Percentiles rank a stretch among this genome's conserved stretches.
Evolutionary conservation across 176 grass and related monocot species (phyloP).

Genomic region (Paspalum notatum): DNA sequence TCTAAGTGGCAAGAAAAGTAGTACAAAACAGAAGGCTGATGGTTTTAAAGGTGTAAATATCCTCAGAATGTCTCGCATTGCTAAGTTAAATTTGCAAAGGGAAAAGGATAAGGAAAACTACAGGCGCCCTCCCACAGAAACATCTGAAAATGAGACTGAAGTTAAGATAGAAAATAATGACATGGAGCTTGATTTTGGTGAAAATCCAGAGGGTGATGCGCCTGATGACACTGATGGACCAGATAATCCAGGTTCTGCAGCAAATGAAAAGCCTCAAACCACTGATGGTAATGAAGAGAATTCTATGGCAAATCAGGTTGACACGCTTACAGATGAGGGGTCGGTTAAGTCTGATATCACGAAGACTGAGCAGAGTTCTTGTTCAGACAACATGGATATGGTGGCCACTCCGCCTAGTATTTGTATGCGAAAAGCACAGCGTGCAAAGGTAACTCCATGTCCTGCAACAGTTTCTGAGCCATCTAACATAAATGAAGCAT

Average conservation of each 20-base stretch:
- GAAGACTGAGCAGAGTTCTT: conserved; percentile 56
- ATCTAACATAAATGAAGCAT: conserved; percentile 64
- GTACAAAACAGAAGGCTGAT: conserved; percentile 62
- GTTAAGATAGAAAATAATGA: conserved; percentile 90
- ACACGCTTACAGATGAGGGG: conserved; percentile 60
- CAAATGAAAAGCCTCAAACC: conserved; percentile 52
- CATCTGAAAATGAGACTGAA: conserved; percentile 66
- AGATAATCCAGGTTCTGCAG: conserved; percentile 58
- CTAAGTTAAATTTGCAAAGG: conserved; percentile 94
- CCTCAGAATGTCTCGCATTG: conserved; percentile 89
- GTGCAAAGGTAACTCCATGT: conserved; percentile 58
- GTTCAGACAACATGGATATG: conserved; percentile 56
- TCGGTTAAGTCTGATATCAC: conserved; percentile 44
- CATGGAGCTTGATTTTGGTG: conserved; percentile 96
- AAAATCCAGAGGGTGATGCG: conserved; percentile 80
- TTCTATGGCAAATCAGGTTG: conserved; percentile 55
- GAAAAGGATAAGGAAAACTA: conserved; percentile 94
- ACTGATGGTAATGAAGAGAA: conserved; percentile 65
- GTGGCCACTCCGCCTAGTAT: conserved; percentile 63
- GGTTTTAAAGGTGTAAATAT: conserved; percentile 75
- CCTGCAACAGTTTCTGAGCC: conserved; percentile 61
- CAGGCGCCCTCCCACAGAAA: conserved; percentile 62
- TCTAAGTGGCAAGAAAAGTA: conserved; percentile 65
- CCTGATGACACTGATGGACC: conserved; percentile 74
- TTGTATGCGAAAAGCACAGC: conserved; percentile 66